phyloP scores from a whole-genome alignment of 2,329 filamentous ascomycete species.

The Penicillium janthinellum region DNA sequence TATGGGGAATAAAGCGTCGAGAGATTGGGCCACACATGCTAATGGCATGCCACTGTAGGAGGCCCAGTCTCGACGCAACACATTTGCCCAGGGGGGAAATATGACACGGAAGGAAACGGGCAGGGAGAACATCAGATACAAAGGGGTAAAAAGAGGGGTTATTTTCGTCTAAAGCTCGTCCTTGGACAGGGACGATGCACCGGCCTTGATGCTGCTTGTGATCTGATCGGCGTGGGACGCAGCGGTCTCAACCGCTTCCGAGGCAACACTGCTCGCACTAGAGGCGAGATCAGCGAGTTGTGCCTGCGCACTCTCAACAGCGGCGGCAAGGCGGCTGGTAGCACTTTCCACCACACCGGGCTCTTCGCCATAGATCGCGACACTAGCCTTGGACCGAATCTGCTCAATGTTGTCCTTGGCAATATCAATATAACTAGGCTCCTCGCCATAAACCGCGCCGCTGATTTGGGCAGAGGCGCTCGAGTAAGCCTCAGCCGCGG shows the following conservation, averaged over 20 bases:
- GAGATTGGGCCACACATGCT: conserved; percentile 20
- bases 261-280: conserved; percentile 36
- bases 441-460: conserved; percentile 58
- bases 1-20: conserved; percentile 38
- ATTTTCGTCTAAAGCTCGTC: conserved; percentile 28
- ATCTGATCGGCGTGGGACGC: conserved; percentile 48
- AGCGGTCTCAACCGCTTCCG: conserved; percentile 40
- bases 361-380: conserved; percentile 57
- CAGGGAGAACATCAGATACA: conserved; percentile 13
- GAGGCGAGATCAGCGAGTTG: conserved; percentile 37
- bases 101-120: conserved; percentile 13
- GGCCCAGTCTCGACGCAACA: conserved; percentile 7
- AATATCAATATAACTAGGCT: conserved; percentile 55
- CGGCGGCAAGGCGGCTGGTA: conserved; percentile 31
- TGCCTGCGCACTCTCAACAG: conserved; percentile 41
- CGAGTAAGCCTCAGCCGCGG: conserved; percentile 55
- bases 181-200: conserved; percentile 15
- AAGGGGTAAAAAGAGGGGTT: background rate
- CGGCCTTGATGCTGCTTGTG: conserved; percentile 53
- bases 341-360: conserved; percentile 40
- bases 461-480: conserved; percentile 54
- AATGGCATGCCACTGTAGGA: conserved; percentile 9
- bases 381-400: conserved; percentile 58
- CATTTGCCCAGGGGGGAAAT: conserved; percentile 1
- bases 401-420: conserved; percentile 57